Percentiles rank a stretch among this genome's conserved stretches.
Conservation (phyloP, 192 early-diverging fungal species). For the Umbelopsis vinacea region DNA sequence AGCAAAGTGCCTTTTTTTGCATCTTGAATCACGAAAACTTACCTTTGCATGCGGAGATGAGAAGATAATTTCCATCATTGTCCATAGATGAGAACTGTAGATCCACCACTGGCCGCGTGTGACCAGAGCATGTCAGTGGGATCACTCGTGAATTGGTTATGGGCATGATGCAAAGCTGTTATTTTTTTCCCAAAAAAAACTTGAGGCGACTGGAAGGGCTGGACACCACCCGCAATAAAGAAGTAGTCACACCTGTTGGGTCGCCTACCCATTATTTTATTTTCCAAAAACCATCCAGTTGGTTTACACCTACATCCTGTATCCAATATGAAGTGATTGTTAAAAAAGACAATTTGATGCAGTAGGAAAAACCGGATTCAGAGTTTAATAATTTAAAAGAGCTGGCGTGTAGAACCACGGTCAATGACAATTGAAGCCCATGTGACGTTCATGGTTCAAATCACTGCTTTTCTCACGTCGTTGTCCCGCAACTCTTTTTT, state of each 20-base stretch:
- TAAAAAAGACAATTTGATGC: background rate
- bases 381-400: no score
- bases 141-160: slow-evolving; percentile 58
- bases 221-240: no score
- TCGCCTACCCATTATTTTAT: no score
- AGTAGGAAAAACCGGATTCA: background rate
- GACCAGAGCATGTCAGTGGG: slow-evolving; percentile 87
- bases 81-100: slow-evolving; percentile 79
- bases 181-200: background rate
- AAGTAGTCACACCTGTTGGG: slow-evolving; percentile 14
- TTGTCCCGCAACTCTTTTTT: background rate
- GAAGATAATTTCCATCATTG: slow-evolving; percentile 72
- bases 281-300: no score
- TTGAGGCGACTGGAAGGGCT: background rate
- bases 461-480: no score
- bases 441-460: no score
- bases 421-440: no score
- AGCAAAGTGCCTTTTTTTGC: background rate
- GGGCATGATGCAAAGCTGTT: background rate
- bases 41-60: slow-evolving; percentile 92
- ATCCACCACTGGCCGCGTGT: slow-evolving; percentile 90
- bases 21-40: background rate
- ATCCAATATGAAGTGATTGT: no score
- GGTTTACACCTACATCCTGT: background rate
- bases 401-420: no score